Conservation (phyloP, 2,329 filamentous ascomycete species). For the Cytospora schulzeri region DNA sequence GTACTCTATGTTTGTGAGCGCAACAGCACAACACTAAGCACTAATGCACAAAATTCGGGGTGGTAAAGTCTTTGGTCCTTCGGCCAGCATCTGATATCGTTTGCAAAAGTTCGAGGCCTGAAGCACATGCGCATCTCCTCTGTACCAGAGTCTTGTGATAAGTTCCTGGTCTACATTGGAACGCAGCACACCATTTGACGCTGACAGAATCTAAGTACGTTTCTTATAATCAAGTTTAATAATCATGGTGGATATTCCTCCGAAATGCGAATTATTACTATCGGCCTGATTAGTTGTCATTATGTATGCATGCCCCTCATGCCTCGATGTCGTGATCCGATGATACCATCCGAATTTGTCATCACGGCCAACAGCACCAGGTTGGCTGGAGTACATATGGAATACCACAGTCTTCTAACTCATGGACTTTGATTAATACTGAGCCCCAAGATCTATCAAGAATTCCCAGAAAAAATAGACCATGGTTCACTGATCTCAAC, state of each 20-base stretch:
- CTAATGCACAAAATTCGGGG: no score
- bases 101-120: no score
- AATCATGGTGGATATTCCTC: not conserved
- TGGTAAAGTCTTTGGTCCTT: no score
- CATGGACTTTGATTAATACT: no score
- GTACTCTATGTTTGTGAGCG: no score
- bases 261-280: not conserved
- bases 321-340: constrained; percentile 22
- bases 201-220: not conserved
- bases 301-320: constrained; percentile 10
- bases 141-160: no score
- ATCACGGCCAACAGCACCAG: constrained; percentile 1
- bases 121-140: no score
- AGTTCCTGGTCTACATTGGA: not conserved
- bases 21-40: no score
- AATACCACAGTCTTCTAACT: no score
- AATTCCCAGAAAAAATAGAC: not conserved
- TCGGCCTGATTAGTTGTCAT: not conserved
- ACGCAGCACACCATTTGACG: not conserved
- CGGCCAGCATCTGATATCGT: no score
- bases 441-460: not conserved
- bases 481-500: not conserved
- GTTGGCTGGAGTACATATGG: no score
- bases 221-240: not conserved
- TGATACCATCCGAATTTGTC: constrained; percentile 19